phyloP scores from a whole-genome alignment of 2,329 filamentous ascomycete genomes.

The Plectosphaerella plurivora region DNA sequence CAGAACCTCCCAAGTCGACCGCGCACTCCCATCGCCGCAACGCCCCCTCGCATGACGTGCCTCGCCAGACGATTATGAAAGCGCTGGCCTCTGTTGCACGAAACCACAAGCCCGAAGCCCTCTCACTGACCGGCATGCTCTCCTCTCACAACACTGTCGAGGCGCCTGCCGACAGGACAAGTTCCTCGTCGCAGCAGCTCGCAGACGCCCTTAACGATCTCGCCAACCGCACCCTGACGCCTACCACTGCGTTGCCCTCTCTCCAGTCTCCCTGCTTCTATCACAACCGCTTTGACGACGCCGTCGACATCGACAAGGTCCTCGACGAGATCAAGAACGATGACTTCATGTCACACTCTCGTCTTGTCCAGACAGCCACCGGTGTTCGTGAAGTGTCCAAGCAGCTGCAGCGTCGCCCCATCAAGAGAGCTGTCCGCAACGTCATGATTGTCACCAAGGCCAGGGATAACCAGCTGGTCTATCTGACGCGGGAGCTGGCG shows the following conservation, averaged over 20 bases:
- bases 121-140: conserved; percentile 58
- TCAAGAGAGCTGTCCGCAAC: conserved; percentile 86
- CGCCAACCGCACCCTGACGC: conserved; percentile 34
- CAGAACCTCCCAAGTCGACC: background rate
- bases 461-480: conserved; percentile 87
- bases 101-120: conserved; percentile 57
- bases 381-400: conserved; percentile 94
- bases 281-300: conserved; percentile 93
- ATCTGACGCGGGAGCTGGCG: conserved; percentile 80
- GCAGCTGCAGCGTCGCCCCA: conserved; percentile 86
- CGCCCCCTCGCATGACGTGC: conserved; percentile 61
- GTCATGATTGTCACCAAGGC: conserved; percentile 99
- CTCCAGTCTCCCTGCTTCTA: conserved; percentile 96
- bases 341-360: conserved; percentile 87
- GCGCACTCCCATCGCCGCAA: conserved; percentile 34
- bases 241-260: conserved; percentile 54
- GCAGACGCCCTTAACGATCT: conserved; percentile 56
- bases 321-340: conserved; percentile 89
- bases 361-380: conserved; percentile 90
- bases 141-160: conserved; percentile 33
- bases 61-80: conserved; percentile 79
- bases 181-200: conserved; percentile 56
- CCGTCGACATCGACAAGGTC: conserved; percentile 91
- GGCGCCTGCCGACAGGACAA: conserved; percentile 34
- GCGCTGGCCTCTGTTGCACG: conserved; percentile 66